Percentiles rank a stretch among this genome's conserved stretches.
Conservation (phyloP, 148 eudicot genomes). For the Spergularia marina region DNA sequence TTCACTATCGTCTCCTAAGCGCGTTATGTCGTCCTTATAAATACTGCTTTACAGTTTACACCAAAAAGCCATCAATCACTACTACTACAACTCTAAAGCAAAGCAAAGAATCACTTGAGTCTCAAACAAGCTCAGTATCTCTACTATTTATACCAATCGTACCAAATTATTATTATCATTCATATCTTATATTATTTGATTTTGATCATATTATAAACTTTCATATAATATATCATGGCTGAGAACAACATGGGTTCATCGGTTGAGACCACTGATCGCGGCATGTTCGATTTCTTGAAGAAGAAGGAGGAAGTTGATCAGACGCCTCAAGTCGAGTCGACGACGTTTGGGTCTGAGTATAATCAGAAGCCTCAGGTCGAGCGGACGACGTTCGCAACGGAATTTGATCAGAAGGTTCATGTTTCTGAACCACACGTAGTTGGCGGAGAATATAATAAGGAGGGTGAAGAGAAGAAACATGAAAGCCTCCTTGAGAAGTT, state of each 20-base stretch:
- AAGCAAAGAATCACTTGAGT: too few species aligned
- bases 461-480: constrained; percentile 38
- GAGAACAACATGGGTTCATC: constrained; percentile 25
- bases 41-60: too few species aligned
- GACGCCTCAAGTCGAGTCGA: constrained; percentile 25
- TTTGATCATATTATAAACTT: too few species aligned
- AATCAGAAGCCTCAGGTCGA: constrained; percentile 49
- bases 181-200: too few species aligned
- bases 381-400: constrained; percentile 39
- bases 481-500: constrained; percentile 42
- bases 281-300: constrained; percentile 59
- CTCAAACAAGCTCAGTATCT: too few species aligned
- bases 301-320: constrained; percentile 45
- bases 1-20: too few species aligned
- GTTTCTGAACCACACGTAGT: constrained; percentile 38
- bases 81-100: too few species aligned
- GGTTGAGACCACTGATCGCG: constrained; percentile 54
- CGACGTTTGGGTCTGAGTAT: constrained; percentile 43
- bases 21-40: too few species aligned
- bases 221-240: constrained; percentile 30
- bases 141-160: too few species aligned
- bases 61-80: too few species aligned
- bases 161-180: too few species aligned
- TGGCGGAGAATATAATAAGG: constrained; percentile 8
- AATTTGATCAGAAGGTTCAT: constrained; percentile 51